phyloP scores from a whole-genome alignment of 345 rosid genomes.

The Hibiscus syriacus region DNA sequence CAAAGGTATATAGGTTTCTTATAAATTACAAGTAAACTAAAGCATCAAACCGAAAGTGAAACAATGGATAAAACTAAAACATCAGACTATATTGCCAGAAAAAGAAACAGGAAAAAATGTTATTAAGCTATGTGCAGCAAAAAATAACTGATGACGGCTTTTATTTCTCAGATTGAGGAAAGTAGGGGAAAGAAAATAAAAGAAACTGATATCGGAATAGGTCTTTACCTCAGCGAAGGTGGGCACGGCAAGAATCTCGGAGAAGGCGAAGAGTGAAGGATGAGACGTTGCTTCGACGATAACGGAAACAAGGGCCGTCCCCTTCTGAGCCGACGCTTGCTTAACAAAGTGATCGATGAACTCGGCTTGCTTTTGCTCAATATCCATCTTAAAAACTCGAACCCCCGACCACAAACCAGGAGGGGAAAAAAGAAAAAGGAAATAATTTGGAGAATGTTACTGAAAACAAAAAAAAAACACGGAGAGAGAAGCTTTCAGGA shows the following conservation, averaged over 20 bases:
- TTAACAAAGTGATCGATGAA: constrained; percentile 55
- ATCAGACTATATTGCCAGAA: neutral
- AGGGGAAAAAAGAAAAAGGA: neutral
- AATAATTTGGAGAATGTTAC: neutral
- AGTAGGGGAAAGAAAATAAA: neutral
- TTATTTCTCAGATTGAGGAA: neutral
- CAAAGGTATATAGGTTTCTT: constrained; percentile 11
- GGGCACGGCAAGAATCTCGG: constrained; percentile 80
- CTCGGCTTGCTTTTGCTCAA: constrained; percentile 77
- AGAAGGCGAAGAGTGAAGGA: constrained; percentile 85
- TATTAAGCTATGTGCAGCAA: neutral
- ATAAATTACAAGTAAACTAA: neutral
- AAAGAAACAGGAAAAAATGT: neutral
- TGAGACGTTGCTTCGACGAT: constrained; percentile 77
- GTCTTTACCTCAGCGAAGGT: constrained; percentile 41
- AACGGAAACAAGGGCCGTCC: constrained; percentile 45
- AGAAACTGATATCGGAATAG: neutral
- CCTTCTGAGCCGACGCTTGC: constrained; percentile 47
- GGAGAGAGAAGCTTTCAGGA: neutral
- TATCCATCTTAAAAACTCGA: constrained; percentile 47
- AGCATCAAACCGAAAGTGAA: neutral
- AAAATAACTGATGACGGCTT: neutral
- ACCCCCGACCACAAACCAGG: neutral
- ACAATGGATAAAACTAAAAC: neutral
- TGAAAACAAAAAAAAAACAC: neutral